A percentile compares a stretch with the other conserved stretches of the same genome.
Evolutionary conservation across 495 filamentous ascomycete genomes (phyloP).

Genomic region (Lasiosphaeris hirsuta): DNA sequence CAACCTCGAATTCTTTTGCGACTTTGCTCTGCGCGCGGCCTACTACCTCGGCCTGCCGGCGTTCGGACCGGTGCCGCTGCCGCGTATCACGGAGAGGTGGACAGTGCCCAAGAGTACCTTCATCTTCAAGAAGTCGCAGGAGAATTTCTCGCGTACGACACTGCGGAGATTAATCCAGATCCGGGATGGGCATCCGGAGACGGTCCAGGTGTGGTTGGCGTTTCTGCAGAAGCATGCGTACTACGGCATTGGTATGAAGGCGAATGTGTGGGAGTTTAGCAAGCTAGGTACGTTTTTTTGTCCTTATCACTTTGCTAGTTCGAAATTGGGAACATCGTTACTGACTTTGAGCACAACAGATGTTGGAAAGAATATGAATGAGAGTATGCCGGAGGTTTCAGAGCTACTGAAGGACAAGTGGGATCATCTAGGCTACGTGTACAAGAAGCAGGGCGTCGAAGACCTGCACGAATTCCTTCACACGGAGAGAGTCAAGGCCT

Average conservation of each 20-base stretch:
- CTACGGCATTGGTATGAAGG: constrained; percentile 97
- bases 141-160: constrained; percentile 94
- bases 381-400: constrained; percentile 53
- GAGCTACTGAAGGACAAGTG: constrained; percentile 60
- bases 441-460: constrained; percentile 47
- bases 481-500: constrained; percentile 43
- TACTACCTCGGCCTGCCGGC: constrained; percentile 91
- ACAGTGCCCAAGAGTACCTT: constrained; percentile 88
- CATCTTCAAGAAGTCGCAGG: constrained; percentile 93
- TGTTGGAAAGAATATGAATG: constrained; percentile 64
- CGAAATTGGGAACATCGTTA: neutral
- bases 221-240: constrained; percentile 88
- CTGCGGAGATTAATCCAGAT: constrained; percentile 86
- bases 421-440: constrained; percentile 58
- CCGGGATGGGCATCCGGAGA: constrained; percentile 85
- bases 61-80: constrained; percentile 83
- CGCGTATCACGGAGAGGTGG: constrained; percentile 83
- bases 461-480: constrained; percentile 55
- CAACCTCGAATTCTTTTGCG: constrained; percentile 90
- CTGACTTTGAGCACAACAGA: constrained; percentile 40
- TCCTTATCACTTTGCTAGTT: neutral
- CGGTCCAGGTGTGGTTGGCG: constrained; percentile 84
- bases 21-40: constrained; percentile 91
- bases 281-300: constrained; percentile 53
- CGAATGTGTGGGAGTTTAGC: constrained; percentile 88